Evolutionary conservation across 331 rosid species (phyloP).

Genomic region (Malus hybrid): DNA sequence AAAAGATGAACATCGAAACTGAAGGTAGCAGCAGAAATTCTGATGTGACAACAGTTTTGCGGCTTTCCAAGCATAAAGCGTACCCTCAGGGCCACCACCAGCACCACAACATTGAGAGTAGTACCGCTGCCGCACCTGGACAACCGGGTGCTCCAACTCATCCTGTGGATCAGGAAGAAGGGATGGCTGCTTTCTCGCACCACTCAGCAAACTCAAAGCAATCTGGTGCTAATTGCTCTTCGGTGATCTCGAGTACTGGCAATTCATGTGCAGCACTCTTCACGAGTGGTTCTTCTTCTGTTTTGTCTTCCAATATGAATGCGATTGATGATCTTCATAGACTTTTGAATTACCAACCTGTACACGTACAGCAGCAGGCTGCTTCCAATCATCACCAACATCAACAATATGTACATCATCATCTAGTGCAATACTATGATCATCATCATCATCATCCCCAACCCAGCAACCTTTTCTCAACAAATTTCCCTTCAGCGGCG

Average conservation of each 20-base stretch:
- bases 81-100: neutral
- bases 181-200: slow-evolving; percentile 10
- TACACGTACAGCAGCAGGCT: slow-evolving; percentile 23
- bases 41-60: slow-evolving; percentile 5
- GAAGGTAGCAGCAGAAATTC: slow-evolving; percentile 23
- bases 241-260: neutral
- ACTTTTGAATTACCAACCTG: slow-evolving; percentile 43
- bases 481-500: slow-evolving; percentile 32
- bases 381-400: slow-evolving; percentile 16
- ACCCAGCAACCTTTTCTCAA: slow-evolving; percentile 7
- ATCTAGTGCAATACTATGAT: slow-evolving; percentile 21
- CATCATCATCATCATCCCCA: slow-evolving; percentile 13
- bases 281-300: slow-evolving; percentile 19
- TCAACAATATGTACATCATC: slow-evolving; percentile 1
- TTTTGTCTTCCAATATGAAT: slow-evolving; percentile 14
- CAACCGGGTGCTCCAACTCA: neutral
- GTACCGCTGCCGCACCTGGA: neutral
- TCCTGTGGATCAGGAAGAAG: slow-evolving; percentile 17
- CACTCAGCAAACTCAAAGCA: neutral
- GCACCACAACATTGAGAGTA: neutral
- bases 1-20: slow-evolving; percentile 15
- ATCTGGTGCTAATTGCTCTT: neutral
- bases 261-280: slow-evolving; percentile 7
- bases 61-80: neutral
- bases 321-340: slow-evolving; percentile 75